phyloP scores from a whole-genome alignment of 2,329 filamentous ascomycete genomes.

The Colletotrichum sp. region DNA sequence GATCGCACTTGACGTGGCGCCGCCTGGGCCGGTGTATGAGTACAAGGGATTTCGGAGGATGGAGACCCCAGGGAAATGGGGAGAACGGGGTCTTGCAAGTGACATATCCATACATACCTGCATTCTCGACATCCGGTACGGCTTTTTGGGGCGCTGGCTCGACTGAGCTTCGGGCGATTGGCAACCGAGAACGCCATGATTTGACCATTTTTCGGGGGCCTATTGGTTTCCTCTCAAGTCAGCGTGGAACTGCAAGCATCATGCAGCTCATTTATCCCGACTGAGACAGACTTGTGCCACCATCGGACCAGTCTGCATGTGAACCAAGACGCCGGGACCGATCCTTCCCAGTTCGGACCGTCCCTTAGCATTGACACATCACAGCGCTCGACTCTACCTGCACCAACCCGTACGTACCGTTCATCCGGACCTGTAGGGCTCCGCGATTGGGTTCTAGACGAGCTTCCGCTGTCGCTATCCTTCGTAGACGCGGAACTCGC shows the following conservation, averaged over 20 bases:
- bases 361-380: background rate
- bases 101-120: conserved; percentile 1
- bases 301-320: background rate
- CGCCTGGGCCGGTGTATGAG: background rate
- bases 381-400: background rate
- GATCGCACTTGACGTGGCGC: conserved; percentile 51
- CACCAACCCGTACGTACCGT: background rate
- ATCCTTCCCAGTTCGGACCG: background rate
- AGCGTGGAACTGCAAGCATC: background rate
- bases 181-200: conserved; percentile 2
- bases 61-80: background rate
- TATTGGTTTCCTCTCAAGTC: background rate
- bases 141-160: conserved; percentile 5
- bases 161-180: background rate
- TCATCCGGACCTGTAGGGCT: background rate
- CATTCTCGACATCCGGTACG: conserved; percentile 17
- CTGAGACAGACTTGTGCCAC: background rate
- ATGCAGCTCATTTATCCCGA: background rate
- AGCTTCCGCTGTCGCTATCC: background rate
- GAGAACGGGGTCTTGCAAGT: background rate
- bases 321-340: background rate
- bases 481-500: background rate
- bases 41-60: background rate
- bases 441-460: background rate
- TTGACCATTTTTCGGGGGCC: background rate